Evolutionary conservation across 2,329 filamentous ascomycete species (phyloP).

Genomic region (Cercospora sp.): DNA sequence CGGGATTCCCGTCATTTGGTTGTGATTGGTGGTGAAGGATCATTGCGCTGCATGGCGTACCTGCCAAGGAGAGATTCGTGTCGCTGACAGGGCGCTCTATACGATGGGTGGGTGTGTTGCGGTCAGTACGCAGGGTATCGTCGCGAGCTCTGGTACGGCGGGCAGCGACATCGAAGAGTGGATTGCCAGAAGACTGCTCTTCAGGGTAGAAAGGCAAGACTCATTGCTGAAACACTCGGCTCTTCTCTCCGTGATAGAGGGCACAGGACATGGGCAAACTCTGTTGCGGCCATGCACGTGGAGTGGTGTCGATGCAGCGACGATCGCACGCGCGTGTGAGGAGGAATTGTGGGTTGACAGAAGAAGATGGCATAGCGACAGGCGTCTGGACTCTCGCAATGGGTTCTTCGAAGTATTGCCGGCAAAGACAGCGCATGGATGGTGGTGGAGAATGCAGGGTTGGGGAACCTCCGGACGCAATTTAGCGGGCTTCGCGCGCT

Average conservation of each 20-base stretch:
- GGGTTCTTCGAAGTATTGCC: background rate
- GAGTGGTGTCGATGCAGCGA: background rate
- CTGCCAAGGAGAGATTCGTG: background rate
- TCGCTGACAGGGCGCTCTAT: background rate
- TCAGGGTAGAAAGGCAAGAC: background rate
- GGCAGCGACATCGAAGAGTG: background rate
- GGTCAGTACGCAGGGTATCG: background rate
- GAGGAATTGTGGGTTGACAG: background rate
- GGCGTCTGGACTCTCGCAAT: background rate
- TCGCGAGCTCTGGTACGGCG: background rate
- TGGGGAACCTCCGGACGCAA: background rate
- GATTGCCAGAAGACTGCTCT: background rate
- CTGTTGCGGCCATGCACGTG: background rate
- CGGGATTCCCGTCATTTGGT: background rate
- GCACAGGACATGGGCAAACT: background rate
- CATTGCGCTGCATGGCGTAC: background rate
- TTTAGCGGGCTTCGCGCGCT: background rate
- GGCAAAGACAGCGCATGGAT: background rate
- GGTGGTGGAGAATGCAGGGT: background rate
- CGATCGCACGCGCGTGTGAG: background rate
- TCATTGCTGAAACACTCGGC: background rate
- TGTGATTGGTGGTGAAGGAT: conserved; percentile 5
- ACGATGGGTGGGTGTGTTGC: background rate
- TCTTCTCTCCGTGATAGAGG: background rate
- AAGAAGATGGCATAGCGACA: background rate